Conservation (phyloP, 2,329 filamentous ascomycete species). For the Neopestalotiopsis rosae region DNA sequence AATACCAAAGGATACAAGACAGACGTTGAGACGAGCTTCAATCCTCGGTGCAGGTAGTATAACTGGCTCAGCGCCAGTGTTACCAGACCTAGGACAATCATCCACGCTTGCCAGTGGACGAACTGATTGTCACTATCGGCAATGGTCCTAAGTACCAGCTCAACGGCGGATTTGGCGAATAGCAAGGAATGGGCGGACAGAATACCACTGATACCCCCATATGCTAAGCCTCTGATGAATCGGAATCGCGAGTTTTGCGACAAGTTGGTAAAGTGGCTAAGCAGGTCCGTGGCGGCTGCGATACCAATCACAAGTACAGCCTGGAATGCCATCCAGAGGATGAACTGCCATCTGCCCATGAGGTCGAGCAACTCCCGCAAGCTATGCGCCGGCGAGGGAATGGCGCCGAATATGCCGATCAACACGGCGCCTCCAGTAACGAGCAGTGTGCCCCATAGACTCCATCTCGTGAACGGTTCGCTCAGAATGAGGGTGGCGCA, state of each 20-base stretch:
- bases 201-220: constrained; percentile 89
- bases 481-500: constrained; percentile 92
- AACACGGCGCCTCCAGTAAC: constrained; percentile 88
- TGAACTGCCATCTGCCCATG: constrained; percentile 74
- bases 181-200: constrained; percentile 92
- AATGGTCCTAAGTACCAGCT: constrained; percentile 86
- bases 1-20: constrained; percentile 97
- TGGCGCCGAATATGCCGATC: constrained; percentile 92
- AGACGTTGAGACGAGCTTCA: constrained; percentile 94
- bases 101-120: constrained; percentile 92
- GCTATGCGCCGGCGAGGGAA: constrained; percentile 90
- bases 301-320: constrained; percentile 73
- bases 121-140: constrained; percentile 91
- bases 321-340: constrained; percentile 88
- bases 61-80: constrained; percentile 85
- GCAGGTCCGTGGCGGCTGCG: constrained; percentile 65
- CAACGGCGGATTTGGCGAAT: constrained; percentile 94
- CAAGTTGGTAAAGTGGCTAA: constrained; percentile 56
- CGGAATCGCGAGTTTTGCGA: constrained; percentile 71
- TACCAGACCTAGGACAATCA: constrained; percentile 82
- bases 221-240: constrained; percentile 81
- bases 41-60: constrained; percentile 91
- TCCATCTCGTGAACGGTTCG: constrained; percentile 93
- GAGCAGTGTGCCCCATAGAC: constrained; percentile 85
- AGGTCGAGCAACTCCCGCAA: constrained; percentile 81